Base-by-base conservation (phyloP, 2,329 filamentous ascomycete species). In the Cytospora leucostoma region DNA sequence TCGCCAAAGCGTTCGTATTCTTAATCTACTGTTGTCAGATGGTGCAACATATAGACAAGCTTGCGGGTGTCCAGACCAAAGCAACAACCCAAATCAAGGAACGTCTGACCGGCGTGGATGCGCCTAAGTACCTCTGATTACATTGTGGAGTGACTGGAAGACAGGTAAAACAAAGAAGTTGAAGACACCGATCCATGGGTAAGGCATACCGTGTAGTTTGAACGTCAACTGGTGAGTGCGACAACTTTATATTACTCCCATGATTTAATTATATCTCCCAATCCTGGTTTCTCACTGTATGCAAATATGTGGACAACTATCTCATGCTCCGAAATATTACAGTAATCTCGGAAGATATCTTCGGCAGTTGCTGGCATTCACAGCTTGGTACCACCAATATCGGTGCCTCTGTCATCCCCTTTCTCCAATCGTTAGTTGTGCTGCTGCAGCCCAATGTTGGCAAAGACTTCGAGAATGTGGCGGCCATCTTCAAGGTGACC, bases 61-160 rank as follows among this genome's bases (percentile, higher is more conserved):
- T 60, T 60, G 57, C 57, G 57, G 15, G 53, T 15, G 37, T 60
- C 57, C 37, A 53, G 57, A 17, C 47, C 57, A 33, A 60, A 60
- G 47, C 57, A 60, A 12, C 37, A 52, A 21, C 57, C 57, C 7
- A 60, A 8, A 33, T 60, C 57, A 17, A 60, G 57, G 27, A 52
- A 21, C 15, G 34, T 44, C n/a, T 27, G 47, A 38, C 37, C 40
- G 5, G 50, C 21, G 40, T 47, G 32, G 47, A 60, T 10, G 38
- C 37, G 37, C 2, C 37, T 4, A 13, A 60, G 19, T 10, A 60
- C 37, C 19, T 49, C 21, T 19, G 57, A 21, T n/a, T 60, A 53
- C 8, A n/a, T 12, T 12, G 47, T 47, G 44, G 12, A 35, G 8
- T n/a, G 35, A 17, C 19, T 27, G 27, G 27, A 3, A 17, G 33